Base-by-base conservation (phyloP, 1,284 basidiomycete species). In the Marasmius tenuissimus region DNA sequence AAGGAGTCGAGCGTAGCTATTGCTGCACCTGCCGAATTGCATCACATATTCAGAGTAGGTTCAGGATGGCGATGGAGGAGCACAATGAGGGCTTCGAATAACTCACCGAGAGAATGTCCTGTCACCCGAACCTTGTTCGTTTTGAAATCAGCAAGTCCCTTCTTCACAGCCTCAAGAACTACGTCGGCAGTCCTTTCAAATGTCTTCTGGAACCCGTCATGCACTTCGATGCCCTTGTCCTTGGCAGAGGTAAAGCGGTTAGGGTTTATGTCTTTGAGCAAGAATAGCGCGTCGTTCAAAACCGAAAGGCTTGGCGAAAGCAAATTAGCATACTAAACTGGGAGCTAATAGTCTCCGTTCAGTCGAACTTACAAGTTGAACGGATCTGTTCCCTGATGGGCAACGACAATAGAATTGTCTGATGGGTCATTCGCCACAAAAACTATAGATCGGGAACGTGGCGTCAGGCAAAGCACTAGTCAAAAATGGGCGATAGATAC, bases 331-430 rank as follows among this genome's bases (percentile, higher is more conserved):
- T n/a, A 50, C 1, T 8, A n/a, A 2, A 35, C 22, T 51, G 14
- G 20, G 45, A 53, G 53, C 27, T 18, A 54, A 37, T 34, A 49
- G 20, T 38, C 12, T 35, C 42, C 5, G 49, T 54, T 22, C 16
- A 33, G n/a, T 22, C 7, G 6, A n/a, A 69, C 69, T 54, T 42
- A 77, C 72, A 80, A 59, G 47, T 77, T 75, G 0, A 64, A 51
- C n/a, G 75, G 67, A 42, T 81, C 75, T 1, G 81, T 83, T 35
- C 81, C 81, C 64, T 82, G 73, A 63, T 83, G 81, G 6, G 81
- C 78, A 20, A 83, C 78, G 45, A 82, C 76, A 58, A 83, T 70
- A 22, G 72, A 72, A 55, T 80, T 64, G 8, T 71, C 68, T 9
- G 70, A 64, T 3, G 72, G 68, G 63, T 83, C 80, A 54, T 76